Conservation (phyloP, 768 basidiomycete species). For the Boletus reticulatus region DNA sequence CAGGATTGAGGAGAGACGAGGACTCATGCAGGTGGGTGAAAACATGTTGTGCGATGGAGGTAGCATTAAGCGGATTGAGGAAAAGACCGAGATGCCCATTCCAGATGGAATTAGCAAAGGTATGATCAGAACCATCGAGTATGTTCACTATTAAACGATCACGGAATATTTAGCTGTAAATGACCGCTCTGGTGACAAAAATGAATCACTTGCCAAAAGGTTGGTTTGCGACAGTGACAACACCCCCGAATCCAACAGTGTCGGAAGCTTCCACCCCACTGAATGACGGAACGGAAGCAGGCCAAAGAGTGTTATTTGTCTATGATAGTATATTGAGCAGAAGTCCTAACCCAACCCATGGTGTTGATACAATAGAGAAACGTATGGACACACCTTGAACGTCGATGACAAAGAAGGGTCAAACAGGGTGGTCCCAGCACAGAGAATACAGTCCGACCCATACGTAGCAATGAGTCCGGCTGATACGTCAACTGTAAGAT, state of each 20-base stretch:
- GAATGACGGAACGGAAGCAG: slow-evolving; percentile 12
- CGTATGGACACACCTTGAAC: slow-evolving; percentile 18
- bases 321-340: slow-evolving; percentile 1
- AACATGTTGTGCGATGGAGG: slow-evolving; percentile 6
- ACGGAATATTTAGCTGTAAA: too few relatives aligned
- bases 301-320: slow-evolving; percentile 20
- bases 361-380: neutral
- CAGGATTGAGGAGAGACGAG: slow-evolving; percentile 29
- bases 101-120: neutral
- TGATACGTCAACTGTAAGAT: slow-evolving; percentile 22
- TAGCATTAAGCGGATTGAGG: slow-evolving; percentile 21
- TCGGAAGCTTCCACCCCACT: slow-evolving; percentile 17
- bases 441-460: slow-evolving; percentile 25
- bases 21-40: slow-evolving; percentile 21
- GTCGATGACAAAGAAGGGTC: slow-evolving; percentile 23
- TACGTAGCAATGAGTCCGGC: slow-evolving; percentile 15
- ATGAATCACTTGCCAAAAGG: slow-evolving; percentile 13
- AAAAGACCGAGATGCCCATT: slow-evolving; percentile 28
- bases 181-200: neutral
- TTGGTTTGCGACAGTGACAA: slow-evolving; percentile 12
- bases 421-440: slow-evolving; percentile 19
- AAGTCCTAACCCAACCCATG: neutral
- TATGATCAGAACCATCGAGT: slow-evolving; percentile 18
- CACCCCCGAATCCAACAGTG: slow-evolving; percentile 19
- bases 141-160: slow-evolving; percentile 18